Conservation (phyloP, 2,329 filamentous ascomycete species). For the Tolypocladium nubicola region DNA sequence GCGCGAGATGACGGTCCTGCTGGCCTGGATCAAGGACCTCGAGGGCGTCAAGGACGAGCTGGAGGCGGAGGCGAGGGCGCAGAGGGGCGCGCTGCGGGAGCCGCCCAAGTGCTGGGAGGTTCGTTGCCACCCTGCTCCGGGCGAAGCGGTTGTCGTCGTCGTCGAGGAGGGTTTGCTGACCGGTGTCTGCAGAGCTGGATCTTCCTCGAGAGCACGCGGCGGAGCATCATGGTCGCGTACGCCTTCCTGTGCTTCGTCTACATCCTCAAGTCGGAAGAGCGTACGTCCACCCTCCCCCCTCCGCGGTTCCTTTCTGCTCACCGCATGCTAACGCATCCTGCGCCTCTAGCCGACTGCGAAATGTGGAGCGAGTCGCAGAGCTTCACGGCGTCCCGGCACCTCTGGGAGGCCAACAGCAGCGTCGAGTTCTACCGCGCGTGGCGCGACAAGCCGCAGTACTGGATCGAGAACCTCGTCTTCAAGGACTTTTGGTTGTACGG, state of each 20-base stretch:
- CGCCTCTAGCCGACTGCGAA: conserved; percentile 1
- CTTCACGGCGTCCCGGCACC: conserved; percentile 29
- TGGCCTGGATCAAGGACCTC: conserved; percentile 26
- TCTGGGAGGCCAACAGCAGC: conserved; percentile 31
- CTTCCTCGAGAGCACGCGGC: conserved; percentile 29
- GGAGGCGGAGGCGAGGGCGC: conserved; percentile 10
- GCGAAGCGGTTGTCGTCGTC: background rate
- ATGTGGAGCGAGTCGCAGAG: conserved; percentile 5
- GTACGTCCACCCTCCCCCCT: conserved; percentile 11
- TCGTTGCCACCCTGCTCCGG: conserved; percentile 1
- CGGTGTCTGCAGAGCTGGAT: conserved; percentile 23
- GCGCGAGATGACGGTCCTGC: conserved; percentile 23
- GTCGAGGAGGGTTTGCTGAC: background rate
- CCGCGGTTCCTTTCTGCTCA: background rate
- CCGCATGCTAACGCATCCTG: background rate
- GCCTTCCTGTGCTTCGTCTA: conserved; percentile 21
- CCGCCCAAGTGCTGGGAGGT: conserved; percentile 33
- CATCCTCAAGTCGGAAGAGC: conserved; percentile 20
- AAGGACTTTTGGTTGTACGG: conserved; percentile 25
- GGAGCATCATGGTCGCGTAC: conserved; percentile 23
- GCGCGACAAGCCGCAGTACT: conserved; percentile 29
- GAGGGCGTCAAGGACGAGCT: conserved; percentile 21
- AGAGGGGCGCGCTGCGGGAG: conserved; percentile 13
- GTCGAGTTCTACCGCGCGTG: conserved; percentile 31
- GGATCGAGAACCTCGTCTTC: conserved; percentile 22